Conservation (phyloP, 345 rosid species). For the Hibiscus syriacus region DNA sequence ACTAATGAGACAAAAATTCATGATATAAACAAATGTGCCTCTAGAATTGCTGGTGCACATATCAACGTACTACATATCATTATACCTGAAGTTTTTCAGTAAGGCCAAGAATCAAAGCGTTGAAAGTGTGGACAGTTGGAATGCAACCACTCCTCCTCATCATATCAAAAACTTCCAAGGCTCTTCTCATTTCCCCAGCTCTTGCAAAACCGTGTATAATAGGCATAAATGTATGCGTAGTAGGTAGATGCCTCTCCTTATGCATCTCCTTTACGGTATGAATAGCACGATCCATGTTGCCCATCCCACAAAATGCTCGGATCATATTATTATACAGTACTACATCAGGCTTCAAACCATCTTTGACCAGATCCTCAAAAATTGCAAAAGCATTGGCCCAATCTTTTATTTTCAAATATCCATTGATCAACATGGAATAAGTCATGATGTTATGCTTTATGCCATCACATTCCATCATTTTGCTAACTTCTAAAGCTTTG, state of each 20-base stretch:
- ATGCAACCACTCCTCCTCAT: constrained; percentile 92
- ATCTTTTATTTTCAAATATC: constrained; percentile 82
- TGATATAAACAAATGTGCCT: not conserved
- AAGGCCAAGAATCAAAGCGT: constrained; percentile 83
- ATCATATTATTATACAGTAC: constrained; percentile 83
- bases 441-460: constrained; percentile 89
- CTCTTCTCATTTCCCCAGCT: constrained; percentile 74
- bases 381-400: constrained; percentile 91
- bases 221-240: constrained; percentile 85
- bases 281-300: constrained; percentile 90
- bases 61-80: not conserved
- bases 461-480: constrained; percentile 60
- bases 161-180: constrained; percentile 73
- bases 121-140: constrained; percentile 87
- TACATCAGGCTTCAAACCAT: constrained; percentile 84
- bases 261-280: constrained; percentile 81
- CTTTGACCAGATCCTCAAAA: constrained; percentile 66
- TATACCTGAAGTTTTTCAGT: constrained; percentile 86
- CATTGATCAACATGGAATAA: constrained; percentile 90
- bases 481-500: constrained; percentile 80
- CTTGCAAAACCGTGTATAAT: constrained; percentile 79
- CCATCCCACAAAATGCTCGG: constrained; percentile 92
- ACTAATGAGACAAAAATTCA: not conserved
- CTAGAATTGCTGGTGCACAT: not conserved
- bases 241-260: constrained; percentile 71